Evolutionary conservation across 1,284 basidiomycete species (phyloP), one percentile per base, ranked within the genome.

Genomic region (Boletus calvinii): DNA sequence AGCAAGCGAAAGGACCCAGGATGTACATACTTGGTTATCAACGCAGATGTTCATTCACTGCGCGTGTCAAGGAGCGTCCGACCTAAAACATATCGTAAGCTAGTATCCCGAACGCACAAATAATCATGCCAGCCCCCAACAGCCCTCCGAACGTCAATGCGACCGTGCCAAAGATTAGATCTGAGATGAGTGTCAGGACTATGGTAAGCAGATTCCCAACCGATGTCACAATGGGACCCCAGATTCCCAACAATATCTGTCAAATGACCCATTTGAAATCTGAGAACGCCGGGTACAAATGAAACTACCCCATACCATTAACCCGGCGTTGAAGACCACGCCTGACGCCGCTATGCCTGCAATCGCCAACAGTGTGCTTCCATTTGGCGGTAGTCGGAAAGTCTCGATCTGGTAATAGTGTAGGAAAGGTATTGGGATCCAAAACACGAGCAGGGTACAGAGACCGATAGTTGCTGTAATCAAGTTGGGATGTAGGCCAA

Each of bases 221-320:
- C 8, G 88, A 90, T n/a, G 83, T 83, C 46, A 92, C 79, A 40
- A 94, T 83, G 2, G 92, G 90, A 6, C 92, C 92, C 91, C 90
- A 94, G 12, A 87, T 65, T 17, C 85, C 85, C 36, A 94, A 69
- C 2, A 93, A 72, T 50, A 90, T 79, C 90, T 92, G 55, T 12
- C 51, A 53, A 50, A 44, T 8, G 15, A 49, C 26, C 22, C 29
- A 53, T 50, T 26, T 52, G 42, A 62, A 50, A 44, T 40, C 36
- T 9, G 13, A 43, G 15, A 31, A 8, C 15, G n/a, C 20, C 40
- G 44, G 42, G 39, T 10, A 26, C 17, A 52, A 40, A 40, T 18
- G 45, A 39, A 18, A 48, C 11, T 15, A 12, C 39, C 32, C 55
- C 75, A 46, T 62, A 85, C 86, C 88, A 92, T 90, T 63, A 88